Evolutionary conservation across 345 rosid species (phyloP), one percentile per base, ranked within the genome.

Genomic region (Rhizophora apiculata): DNA sequence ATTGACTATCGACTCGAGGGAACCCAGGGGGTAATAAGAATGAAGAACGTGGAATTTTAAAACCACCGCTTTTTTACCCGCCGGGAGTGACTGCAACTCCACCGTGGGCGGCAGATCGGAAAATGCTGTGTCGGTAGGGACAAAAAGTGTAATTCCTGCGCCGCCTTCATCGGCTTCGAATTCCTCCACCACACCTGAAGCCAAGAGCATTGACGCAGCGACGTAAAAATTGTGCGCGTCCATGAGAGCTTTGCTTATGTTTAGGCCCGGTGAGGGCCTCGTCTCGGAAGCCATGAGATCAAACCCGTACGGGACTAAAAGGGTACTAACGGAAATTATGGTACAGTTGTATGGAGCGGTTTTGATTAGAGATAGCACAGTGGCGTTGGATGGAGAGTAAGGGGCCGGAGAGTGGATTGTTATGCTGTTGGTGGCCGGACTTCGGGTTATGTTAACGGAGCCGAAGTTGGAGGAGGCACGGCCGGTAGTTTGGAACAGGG

Each of bases 21-120:
- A 88, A 22, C 99, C 99, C 6, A 95, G 85, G 0, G 99, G 96
- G 76, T 95, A 95, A 60, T 95, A 95, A 0, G 98, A 90, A 77
- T 87, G 98, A 55, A 95, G 75, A 6, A 92, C 99, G 53, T 95
- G 98, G 72, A 88, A 95, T 66, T 82, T 88, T 29, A 95, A 67
- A 4, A 92, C 91, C 8, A 87, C 82, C 0, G 89, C 87, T 70
- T 95, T 95, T 59, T 71, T 79, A 13, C 85, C 92, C 11, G 97
- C 94, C 3, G 97, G 76, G 31, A 92, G 74, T 0, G 98, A 90
- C 75, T 92, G 96, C n/a, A 95, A 77, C 71, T 78, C 85, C 2
- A 78, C 81, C 20, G 84, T 82, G 7, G 70, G 65, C 0, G 96
- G 89, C 20, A 90, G 93, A 80, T 90, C 91, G 37, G 91, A 74